These are phyloP conservation scores for Elongisporangium anandrum DNA, from an alignment of 352 stramenopile species.

Conservation along the genomic window DNA sequence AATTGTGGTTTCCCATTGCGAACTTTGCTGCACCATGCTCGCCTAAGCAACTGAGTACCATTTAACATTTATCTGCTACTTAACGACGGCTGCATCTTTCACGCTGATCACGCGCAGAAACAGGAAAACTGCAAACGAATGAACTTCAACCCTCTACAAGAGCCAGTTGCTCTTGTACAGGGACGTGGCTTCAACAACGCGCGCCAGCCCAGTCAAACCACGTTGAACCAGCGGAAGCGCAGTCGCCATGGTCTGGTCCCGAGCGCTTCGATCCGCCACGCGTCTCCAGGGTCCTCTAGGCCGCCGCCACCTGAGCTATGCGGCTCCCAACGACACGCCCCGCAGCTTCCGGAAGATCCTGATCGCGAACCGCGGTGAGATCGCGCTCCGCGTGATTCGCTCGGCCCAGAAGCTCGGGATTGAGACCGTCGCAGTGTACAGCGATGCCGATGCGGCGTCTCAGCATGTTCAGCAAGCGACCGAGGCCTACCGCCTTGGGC, in stretches of 20 bases:
- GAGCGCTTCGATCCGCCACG: neutral
- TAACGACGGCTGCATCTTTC: neutral
- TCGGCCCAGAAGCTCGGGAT: conserved; percentile 86
- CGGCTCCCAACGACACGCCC: conserved; percentile 3
- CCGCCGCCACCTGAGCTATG: neutral
- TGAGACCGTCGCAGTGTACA: conserved; percentile 90
- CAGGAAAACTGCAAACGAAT: neutral
- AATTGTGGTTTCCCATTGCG: too few species aligned
- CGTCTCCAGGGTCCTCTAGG: neutral
- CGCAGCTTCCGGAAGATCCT: conserved; percentile 87
- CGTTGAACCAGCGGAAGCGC: neutral
- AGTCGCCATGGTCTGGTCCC: neutral
- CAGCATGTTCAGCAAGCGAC: conserved; percentile 74
- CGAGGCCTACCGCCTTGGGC: conserved; percentile 69
- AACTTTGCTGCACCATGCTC: too few species aligned
- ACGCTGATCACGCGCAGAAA: neutral
- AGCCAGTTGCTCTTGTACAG: neutral
- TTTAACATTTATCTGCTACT: conserved; percentile 1
- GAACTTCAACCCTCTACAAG: neutral
- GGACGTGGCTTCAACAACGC: neutral
- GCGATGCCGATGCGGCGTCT: conserved; percentile 77
- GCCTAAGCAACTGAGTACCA: too few species aligned
- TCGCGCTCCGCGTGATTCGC: conserved; percentile 83
- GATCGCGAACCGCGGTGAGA: conserved; percentile 90
- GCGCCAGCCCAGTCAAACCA: neutral